Base-by-base conservation (phyloP, 495 filamentous ascomycete species). In the Penicillium desertorum region DNA sequence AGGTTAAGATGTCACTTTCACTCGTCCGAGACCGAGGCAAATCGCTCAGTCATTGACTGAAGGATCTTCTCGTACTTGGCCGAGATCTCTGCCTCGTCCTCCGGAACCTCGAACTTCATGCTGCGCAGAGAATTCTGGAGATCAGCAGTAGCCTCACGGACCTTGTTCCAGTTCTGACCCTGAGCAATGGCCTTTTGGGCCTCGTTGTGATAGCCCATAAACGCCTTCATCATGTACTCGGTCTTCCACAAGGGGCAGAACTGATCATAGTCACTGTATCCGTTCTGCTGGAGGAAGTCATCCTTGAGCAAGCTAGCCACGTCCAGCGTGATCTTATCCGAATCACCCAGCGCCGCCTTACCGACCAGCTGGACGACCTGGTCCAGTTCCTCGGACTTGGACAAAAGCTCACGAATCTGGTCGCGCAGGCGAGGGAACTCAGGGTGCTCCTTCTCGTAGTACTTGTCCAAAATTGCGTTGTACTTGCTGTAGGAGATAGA, bases 221-320 rank as follows among this genome's bases (percentile, higher is more conserved):
- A 96, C 45, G 87, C 85, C 82, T 94, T 96, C 94, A 99, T 99
- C 94, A 99, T 97, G 84, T 95, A 99, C 68, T 93, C 86, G 4
- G 94, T 99, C 85, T 99, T 99, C 93, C 93, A 99, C 68, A 99
- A 80, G 34, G 94, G 94, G 70, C 94, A 99, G 83, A 94, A 98
- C 77, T 96, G 91, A 71, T 99, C 95, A 72, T 98, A 97, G 71
- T 96, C 89, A 70, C 89, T 93, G 82, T 99, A 99, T 36, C 94
- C 94, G 77, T 99, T 99, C 71, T 99, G 94, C 77, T 99, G 94
- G 58, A 99, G 71, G 81, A 99, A 99, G 72, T 99, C 94, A 63
- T 99, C 94, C 83, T 99, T 99, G 68, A 99, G 76, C 58, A 99
- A 76, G 22, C 84, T 85, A 23, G 93, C 88, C 58, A 98, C 87